Percentiles rank a stretch among this genome's conserved stretches.
phyloP scores from a whole-genome alignment of 371 early-diverging fungal species.

The Lichtheimia corymbifera region DNA sequence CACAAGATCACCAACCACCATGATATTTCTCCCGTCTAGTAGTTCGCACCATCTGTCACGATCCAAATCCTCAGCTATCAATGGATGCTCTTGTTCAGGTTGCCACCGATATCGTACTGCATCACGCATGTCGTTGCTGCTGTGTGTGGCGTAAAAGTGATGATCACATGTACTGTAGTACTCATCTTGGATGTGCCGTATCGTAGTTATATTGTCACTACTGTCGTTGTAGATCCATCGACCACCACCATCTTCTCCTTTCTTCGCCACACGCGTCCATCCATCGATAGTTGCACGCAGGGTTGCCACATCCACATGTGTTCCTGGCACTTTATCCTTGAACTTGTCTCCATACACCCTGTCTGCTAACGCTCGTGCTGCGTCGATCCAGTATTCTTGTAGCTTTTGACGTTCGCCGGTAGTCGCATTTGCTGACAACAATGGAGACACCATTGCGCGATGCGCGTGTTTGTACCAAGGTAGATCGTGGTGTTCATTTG shows the following conservation, averaged over 20 bases:
- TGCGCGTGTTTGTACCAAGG: slow-evolving; percentile 7
- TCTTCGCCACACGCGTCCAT: slow-evolving; percentile 16
- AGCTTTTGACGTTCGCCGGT: not conserved
- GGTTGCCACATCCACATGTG: slow-evolving; percentile 3
- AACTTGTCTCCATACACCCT: not conserved
- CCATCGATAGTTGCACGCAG: slow-evolving; percentile 13
- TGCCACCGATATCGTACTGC: slow-evolving; percentile 3
- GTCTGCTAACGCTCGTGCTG: slow-evolving; percentile 3
- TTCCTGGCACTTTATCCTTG: not conserved
- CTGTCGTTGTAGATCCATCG: not conserved
- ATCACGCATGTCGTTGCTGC: not conserved
- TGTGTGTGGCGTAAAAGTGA: too few relatives aligned
- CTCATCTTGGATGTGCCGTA: slow-evolving; percentile 43
- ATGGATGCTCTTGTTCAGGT: slow-evolving; percentile 9
- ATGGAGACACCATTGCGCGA: not conserved
- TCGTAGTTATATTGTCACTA: too few relatives aligned
- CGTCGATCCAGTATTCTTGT: not conserved
- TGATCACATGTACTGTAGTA: slow-evolving; percentile 20
- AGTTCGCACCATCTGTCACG: slow-evolving; percentile 32
- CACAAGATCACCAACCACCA: slow-evolving; percentile 57
- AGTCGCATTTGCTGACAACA: not conserved
- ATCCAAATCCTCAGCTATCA: slow-evolving; percentile 13
- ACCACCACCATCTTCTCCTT: not conserved
- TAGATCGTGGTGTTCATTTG: not conserved
- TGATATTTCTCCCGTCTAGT: slow-evolving; percentile 37